Base-by-base conservation (phyloP, 768 basidiomycete species). In the Mrakia frigida region DNA sequence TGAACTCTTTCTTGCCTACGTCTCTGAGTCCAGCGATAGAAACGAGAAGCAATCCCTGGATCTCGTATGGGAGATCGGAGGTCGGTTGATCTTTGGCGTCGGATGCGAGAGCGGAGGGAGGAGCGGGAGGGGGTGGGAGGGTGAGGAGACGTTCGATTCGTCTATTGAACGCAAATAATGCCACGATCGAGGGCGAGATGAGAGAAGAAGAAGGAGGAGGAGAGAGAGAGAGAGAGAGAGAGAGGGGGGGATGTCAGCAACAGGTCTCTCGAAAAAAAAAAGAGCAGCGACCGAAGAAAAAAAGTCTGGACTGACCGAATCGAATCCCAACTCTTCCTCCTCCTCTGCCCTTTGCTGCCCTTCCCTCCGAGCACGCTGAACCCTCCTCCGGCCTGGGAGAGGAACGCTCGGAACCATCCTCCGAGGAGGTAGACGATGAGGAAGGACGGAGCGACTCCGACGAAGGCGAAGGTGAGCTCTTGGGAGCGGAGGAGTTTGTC, bases 381-480 rank as follows among this genome's bases (percentile, higher is more conserved):
- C 4, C 53, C 68, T 11, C 60, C 68, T 50, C 75, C 75, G 25
- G 70, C 75, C 14, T 53, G 33, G 18, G 69, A 21, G 59, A 88
- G 88, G 0, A 91, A 75, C 0, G 84, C 83, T 16, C 84, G 79
- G 4, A 90, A 41, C 81, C 87, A 89, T 13, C 88, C 88, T 23
- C 87, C 86, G 3, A 87, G 76, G 1, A 90, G 85, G 79, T 94
- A 95, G 4, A 94, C 87, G 46, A 98, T 85, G 6, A 90, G 88
- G 69, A 98, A 84, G 0, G 91, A 90, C 13, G 96, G 96, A 0
- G 96, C 94, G 23, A 98, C 91, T 79, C 95, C 95, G 77, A 98
- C 94, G 81, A 98, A 98, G 7, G 92, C 96, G 80, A 99, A 99
- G 1, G 94, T 97, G 61, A 97, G 86, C 81, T 96, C 93, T 84